phyloP scores from a whole-genome alignment of 768 basidiomycete genomes.

The Lactifluus echinatus region DNA sequence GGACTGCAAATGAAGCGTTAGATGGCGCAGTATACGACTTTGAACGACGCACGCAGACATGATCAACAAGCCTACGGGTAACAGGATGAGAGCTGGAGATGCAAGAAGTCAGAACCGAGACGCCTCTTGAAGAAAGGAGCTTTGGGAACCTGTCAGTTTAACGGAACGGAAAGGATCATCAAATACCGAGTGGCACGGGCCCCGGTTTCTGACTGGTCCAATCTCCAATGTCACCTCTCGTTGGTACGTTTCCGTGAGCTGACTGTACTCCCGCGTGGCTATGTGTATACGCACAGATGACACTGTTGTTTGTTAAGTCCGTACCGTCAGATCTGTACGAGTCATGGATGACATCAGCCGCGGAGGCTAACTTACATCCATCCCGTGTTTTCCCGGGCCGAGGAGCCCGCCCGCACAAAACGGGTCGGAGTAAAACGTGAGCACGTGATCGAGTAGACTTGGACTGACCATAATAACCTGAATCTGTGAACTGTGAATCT shows the following conservation, averaged over 20 bases:
- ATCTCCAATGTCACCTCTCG: too few species aligned
- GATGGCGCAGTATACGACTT: too few species aligned
- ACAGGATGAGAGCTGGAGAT: background rate
- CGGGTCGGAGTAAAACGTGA: too few species aligned
- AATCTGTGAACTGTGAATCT: too few species aligned
- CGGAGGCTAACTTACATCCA: background rate
- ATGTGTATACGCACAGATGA: background rate
- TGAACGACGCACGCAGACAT: constrained; percentile 9
- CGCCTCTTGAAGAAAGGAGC: constrained; percentile 6
- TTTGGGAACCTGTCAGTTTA: background rate
- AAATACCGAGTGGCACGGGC: constrained; percentile 6
- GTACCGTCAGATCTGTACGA: too few species aligned
- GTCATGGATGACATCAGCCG: background rate
- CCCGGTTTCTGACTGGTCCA: constrained; percentile 1
- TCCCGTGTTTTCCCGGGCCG: too few species aligned
- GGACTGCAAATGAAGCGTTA: background rate
- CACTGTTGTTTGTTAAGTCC: too few species aligned
- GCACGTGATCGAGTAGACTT: too few species aligned
- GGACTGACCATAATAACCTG: too few species aligned
- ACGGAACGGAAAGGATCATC: background rate
- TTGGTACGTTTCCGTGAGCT: background rate
- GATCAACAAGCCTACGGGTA: background rate
- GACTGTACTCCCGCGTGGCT: background rate
- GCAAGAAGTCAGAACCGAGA: background rate
- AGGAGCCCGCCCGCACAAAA: too few species aligned